A percentile compares a stretch with the other conserved stretches of the same genome.
Evolutionary conservation across 305 asterid species (phyloP).

Genomic region (Solanum hybrid): DNA sequence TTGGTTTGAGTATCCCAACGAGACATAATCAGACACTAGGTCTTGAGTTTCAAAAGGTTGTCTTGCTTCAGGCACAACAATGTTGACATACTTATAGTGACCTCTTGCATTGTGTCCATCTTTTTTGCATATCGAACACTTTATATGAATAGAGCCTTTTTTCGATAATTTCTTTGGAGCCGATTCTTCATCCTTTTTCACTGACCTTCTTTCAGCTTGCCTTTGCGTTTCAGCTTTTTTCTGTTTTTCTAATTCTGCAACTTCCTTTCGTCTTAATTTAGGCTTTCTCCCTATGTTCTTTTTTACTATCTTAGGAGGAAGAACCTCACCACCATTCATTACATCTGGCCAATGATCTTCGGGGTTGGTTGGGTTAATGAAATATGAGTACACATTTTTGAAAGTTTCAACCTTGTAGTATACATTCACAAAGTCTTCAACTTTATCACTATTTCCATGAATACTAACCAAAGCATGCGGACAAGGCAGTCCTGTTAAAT

Average conservation of each 20-base stretch:
- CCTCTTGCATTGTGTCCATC: neutral
- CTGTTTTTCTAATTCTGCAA: neutral
- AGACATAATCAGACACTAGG: neutral
- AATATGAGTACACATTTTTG: neutral
- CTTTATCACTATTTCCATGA: neutral
- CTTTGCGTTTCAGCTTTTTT: neutral
- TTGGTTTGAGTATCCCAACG: neutral
- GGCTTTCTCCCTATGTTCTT: neutral
- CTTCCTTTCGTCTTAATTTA: neutral
- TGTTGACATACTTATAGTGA: neutral
- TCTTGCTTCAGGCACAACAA: neutral
- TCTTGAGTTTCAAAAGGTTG: neutral
- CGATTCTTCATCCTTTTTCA: neutral
- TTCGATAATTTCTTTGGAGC: neutral
- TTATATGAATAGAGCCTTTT: neutral
- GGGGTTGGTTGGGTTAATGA: no score
- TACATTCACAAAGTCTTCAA: neutral
- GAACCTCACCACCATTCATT: neutral
- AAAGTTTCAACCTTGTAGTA: neutral
- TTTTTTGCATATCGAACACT: neutral
- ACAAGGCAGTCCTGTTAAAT: neutral
- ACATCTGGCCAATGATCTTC: neutral
- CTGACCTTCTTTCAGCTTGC: neutral
- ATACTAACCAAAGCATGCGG: neutral
- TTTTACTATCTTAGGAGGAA: neutral